These are phyloP conservation scores for Lactifluus piperatus DNA, from an alignment of 768 basidiomycete species.

Conservation along the genomic window DNA sequence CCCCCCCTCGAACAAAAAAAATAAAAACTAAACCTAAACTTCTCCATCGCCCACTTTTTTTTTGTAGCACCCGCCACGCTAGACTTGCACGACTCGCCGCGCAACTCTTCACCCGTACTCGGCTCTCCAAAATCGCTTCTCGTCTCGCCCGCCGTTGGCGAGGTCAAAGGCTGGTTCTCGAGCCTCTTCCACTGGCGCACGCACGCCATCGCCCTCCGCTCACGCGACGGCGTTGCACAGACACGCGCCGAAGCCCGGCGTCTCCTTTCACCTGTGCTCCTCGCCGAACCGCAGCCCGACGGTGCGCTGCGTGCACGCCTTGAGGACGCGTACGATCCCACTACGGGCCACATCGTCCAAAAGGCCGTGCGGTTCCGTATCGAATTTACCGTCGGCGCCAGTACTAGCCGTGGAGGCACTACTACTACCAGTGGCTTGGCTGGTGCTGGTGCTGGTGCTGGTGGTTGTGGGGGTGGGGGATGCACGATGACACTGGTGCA, in stretches of 20 bases:
- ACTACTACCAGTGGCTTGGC: slow-evolving; percentile 12
- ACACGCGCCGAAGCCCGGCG: slow-evolving; percentile 59
- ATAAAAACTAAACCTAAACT: neutral
- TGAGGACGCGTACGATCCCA: slow-evolving; percentile 38
- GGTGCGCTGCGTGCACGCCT: slow-evolving; percentile 43
- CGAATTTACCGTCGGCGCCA: slow-evolving; percentile 45
- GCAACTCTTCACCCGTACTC: slow-evolving; percentile 40
- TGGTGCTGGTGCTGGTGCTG: neutral
- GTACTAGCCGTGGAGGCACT: slow-evolving; percentile 21
- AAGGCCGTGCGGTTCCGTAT: slow-evolving; percentile 81
- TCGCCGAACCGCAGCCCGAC: slow-evolving; percentile 50
- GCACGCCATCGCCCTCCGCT: slow-evolving; percentile 47
- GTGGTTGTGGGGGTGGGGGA: slow-evolving; percentile 30
- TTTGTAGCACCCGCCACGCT: slow-evolving; percentile 23
- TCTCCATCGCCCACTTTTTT: slow-evolving; percentile 7
- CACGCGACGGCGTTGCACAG: slow-evolving; percentile 42
- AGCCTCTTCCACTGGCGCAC: slow-evolving; percentile 91
- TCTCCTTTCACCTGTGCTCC: slow-evolving; percentile 57
- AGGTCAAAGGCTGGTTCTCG: slow-evolving; percentile 91
- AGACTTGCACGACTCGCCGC: slow-evolving; percentile 42
- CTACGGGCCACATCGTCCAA: slow-evolving; percentile 36
- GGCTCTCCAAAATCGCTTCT: slow-evolving; percentile 33
- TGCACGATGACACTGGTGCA: slow-evolving; percentile 72
- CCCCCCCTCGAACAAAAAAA: neutral
- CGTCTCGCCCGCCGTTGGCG: slow-evolving; percentile 67